phyloP scores from a whole-genome alignment of 2,329 filamentous ascomycete genomes.

The Fusarium sp. region DNA sequence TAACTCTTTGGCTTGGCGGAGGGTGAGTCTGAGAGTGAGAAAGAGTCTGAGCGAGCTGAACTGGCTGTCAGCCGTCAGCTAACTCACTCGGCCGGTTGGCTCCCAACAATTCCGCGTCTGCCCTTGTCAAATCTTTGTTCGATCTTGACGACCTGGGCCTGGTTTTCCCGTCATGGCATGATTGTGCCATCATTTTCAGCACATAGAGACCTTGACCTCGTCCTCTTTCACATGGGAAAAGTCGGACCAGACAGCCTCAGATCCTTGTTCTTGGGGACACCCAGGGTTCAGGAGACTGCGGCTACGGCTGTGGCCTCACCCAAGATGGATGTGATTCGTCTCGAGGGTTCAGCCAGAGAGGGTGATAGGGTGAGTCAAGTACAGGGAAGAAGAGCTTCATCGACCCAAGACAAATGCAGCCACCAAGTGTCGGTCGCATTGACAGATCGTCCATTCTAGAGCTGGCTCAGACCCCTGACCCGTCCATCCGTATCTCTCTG shows the following conservation, averaged over 20 bases:
- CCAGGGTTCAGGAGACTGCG: conserved; percentile 3
- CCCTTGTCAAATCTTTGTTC: conserved; percentile 20
- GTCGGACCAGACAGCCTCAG: conserved; percentile 17
- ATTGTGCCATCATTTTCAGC: conserved; percentile 19
- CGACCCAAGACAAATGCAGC: background rate
- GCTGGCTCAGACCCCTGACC: background rate
- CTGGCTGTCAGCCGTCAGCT: background rate
- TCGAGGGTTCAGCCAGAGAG: background rate
- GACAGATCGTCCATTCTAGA: background rate
- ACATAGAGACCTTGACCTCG: background rate
- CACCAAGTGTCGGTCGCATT: background rate
- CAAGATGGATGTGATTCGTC: background rate
- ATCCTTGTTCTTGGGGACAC: conserved; percentile 28
- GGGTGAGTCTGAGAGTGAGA: background rate
- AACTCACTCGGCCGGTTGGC: conserved; percentile 18
- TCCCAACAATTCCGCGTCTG: conserved; percentile 1
- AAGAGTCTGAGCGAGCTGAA: background rate
- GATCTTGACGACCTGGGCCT: background rate
- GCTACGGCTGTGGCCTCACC: background rate
- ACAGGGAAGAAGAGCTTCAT: background rate
- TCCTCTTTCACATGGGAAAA: conserved; percentile 20
- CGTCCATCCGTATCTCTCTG: background rate
- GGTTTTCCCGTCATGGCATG: conserved; percentile 24
- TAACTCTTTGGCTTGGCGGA: background rate
- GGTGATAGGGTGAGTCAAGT: background rate